Evolutionary conservation across 176 grass and related monocot species (phyloP).

Genomic region (Sorghum bicolor): Sorghum_bicolor_NCBIv3 NC_012877.2:55235501-55236000

Average conservation of each 20-base stretch:
- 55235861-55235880: constrained; percentile 3
- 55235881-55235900: not conserved
- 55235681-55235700: not conserved
- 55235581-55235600: not conserved
- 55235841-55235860: not conserved
- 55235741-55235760: not conserved
- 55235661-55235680: not conserved
- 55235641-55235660: not conserved
- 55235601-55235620: not conserved
- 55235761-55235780: not conserved
- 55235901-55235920: not conserved
- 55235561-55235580: not conserved
- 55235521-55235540: not conserved
- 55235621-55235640: not conserved
- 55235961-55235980: not conserved
- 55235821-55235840: not conserved
- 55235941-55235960: not conserved
- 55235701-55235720: not conserved
- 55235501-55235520: not conserved
- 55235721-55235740: not conserved
- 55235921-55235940: not conserved
- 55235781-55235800: not conserved
- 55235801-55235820: not conserved
- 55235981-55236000: not conserved
- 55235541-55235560: not conserved